Base-by-base conservation (phyloP, 176 grass and related monocot genomes). In the Urochloa ruziziensis region DNA sequence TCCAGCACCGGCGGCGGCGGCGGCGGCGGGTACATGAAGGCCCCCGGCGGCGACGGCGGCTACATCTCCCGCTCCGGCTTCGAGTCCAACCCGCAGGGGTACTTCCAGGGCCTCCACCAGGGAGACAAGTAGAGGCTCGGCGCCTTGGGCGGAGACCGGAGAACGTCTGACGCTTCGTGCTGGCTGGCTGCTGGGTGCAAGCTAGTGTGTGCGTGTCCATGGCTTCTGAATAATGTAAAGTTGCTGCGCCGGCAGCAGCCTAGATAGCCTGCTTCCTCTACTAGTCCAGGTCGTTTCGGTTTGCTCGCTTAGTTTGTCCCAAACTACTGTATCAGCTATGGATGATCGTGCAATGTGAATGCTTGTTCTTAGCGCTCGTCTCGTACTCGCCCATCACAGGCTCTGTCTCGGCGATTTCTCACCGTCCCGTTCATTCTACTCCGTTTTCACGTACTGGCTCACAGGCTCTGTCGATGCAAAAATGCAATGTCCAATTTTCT, bases 41-140 rank as follows among this genome's bases (percentile, higher is more conserved):
- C 75, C 0, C 84, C 75, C 10, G 78, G 85, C 62, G 63, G 63
- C 2, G 69, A 23, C 4, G 82, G 47, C 3, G 46, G 1, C 1
- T 74, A 21, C 77, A 86, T 86, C 69, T 74, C 86, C 40, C 65
- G 69, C 37, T 0, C 87, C 5, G 70, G 36, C 0, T 84, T 89
- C 48, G 77, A 85, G 69, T 48, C 82, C 17, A 59, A 85, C 70
- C 82, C 77, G 5, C 62, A 81, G 61, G 87, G 30, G 0, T 84
- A 67, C 42, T 89, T 89, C 76, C 40, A 80, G 44, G 69, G 19
- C 14, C 82, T 89, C 77, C 70, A 86, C 70, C 85, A 86, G 19
- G 76, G 52, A n/a, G 77, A 1, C 76, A 64, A 53, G 33, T 23
- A 37, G 33, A 21, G 33, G 2, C 7, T 35, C 7, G 28, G 0